Conservation (phyloP, 2,329 filamentous ascomycete species). For the Colletotrichum viniferum region DNA sequence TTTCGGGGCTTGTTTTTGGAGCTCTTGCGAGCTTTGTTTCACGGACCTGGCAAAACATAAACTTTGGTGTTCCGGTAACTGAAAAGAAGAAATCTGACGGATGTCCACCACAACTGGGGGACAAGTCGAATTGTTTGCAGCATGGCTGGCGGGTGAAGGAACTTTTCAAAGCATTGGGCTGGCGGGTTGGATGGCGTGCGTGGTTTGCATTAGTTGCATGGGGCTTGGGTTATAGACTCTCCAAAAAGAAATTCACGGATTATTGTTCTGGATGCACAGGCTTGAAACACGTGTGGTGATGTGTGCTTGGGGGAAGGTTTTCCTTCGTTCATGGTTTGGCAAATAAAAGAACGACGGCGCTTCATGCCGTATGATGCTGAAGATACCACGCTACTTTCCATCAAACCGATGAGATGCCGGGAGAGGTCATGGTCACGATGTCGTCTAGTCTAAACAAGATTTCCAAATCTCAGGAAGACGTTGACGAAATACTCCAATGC, state of each 20-base stretch:
- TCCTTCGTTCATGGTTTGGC: background rate
- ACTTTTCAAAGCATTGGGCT: background rate
- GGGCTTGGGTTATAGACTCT: constrained; percentile 3
- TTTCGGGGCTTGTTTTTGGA: background rate
- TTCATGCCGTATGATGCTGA: background rate
- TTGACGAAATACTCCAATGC: background rate
- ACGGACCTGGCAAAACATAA: background rate
- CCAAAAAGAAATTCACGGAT: background rate
- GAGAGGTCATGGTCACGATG: background rate
- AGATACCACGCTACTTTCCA: background rate
- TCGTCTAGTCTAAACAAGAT: background rate
- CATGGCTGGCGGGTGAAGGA: background rate
- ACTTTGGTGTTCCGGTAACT: background rate
- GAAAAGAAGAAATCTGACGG: background rate
- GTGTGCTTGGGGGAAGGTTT: background rate
- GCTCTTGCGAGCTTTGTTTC: background rate
- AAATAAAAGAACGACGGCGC: background rate
- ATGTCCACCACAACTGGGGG: background rate
- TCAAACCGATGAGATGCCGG: background rate
- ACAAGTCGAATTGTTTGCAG: background rate
- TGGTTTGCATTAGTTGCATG: background rate
- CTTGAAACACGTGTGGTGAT: background rate
- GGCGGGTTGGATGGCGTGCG: background rate
- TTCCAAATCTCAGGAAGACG: background rate
- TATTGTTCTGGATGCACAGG: background rate